A percentile compares a stretch with the other conserved stretches of the same genome.
Evolutionary conservation across 176 grass and related monocot genomes (phyloP).

Genomic region (Cenchrus americanus): DNA sequence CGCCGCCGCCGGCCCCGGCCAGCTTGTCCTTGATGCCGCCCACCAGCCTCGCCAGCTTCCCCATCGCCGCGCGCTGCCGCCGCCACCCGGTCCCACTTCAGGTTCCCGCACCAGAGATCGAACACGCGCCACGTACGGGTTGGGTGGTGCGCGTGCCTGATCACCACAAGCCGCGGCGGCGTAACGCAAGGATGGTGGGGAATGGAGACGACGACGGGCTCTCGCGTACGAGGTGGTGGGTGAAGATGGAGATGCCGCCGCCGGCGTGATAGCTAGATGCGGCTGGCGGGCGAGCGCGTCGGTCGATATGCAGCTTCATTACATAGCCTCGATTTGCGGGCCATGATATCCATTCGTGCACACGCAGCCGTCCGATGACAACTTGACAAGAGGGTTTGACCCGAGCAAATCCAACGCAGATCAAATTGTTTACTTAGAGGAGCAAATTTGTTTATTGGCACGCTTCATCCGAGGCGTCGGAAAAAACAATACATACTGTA

Average conservation of each 20-base stretch:
- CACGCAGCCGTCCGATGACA: no score
- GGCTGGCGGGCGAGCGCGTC: not conserved
- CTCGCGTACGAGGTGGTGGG: not conserved
- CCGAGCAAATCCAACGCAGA: no score
- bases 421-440: no score
- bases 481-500: no score
- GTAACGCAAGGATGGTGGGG: not conserved
- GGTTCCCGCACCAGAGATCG: not conserved
- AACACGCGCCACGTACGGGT: not conserved
- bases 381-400: no score
- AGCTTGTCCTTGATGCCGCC: slow-evolving; percentile 75
- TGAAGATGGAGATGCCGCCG: not conserved
- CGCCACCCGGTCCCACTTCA: not conserved
- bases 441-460: no score
- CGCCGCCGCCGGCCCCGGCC: slow-evolving; percentile 1
- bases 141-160: not conserved
- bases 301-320: not conserved
- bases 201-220: not conserved
- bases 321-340: no score
- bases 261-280: not conserved
- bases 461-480: no score
- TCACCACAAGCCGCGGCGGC: no score
- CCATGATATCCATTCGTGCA: no score
- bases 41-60: slow-evolving; percentile 67
- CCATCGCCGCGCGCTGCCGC: slow-evolving; percentile 46